These are phyloP conservation scores for Graphiopsis chlorocephala DNA, from an alignment of 2,329 filamentous ascomycete genomes.

Conservation along the genomic window DNA sequence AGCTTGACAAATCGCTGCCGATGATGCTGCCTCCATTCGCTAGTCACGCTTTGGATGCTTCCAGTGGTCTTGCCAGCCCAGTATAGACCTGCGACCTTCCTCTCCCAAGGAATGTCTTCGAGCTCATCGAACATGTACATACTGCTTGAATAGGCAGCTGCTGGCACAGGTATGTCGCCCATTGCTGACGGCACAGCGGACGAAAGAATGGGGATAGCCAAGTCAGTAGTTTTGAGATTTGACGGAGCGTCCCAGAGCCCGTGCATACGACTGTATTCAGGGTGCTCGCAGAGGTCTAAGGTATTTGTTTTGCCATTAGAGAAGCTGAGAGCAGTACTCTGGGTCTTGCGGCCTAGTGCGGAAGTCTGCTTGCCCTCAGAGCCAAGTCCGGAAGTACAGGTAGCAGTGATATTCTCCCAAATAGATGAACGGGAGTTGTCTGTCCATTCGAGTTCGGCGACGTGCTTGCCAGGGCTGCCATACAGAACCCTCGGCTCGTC, in stretches of 20 bases:
- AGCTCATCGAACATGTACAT: slow-evolving; percentile 43
- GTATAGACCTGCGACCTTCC: slow-evolving; percentile 53
- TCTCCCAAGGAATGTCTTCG: slow-evolving; percentile 48
- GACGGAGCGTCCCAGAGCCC: slow-evolving; percentile 47
- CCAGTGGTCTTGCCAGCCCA: slow-evolving; percentile 59
- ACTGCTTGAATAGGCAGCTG: slow-evolving; percentile 46
- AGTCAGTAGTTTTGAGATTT: slow-evolving; percentile 42
- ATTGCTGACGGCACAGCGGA: slow-evolving; percentile 47
- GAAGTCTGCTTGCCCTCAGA: background rate
- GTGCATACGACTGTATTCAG: slow-evolving; percentile 44
- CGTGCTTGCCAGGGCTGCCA: background rate
- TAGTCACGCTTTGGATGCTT: slow-evolving; percentile 34
- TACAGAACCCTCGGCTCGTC: slow-evolving; percentile 49
- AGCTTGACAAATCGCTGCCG: slow-evolving; percentile 52
- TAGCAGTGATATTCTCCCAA: background rate
- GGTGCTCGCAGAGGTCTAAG: slow-evolving; percentile 45
- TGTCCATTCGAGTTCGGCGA: background rate
- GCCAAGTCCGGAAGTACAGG: background rate
- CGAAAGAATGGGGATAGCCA: slow-evolving; percentile 48
- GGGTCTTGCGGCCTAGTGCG: too few species aligned
- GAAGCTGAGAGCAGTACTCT: background rate
- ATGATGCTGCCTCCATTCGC: slow-evolving; percentile 40
- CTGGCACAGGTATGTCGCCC: slow-evolving; percentile 49
- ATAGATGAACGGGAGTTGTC: background rate
- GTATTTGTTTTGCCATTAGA: background rate